Evolutionary conservation across 768 basidiomycete genomes (phyloP), one percentile per base, ranked within the genome.

Genomic region (Phylloporus rhodoxanthus): DNA sequence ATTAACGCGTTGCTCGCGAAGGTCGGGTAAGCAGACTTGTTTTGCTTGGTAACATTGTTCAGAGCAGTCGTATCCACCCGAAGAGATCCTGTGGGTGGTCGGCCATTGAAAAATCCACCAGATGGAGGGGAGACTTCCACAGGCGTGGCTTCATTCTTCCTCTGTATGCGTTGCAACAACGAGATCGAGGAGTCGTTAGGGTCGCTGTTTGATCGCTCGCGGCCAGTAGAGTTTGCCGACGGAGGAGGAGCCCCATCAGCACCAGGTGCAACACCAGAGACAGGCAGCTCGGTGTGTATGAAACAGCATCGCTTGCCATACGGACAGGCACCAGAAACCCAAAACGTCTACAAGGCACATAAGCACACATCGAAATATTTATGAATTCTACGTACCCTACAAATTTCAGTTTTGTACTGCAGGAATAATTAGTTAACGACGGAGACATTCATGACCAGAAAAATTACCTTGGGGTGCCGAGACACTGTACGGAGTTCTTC

Each of bases 241-340:
- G 80, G 76, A 29, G 79, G 81, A 32, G 81, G 73, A 23, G 74
- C 68, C 23, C 75, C 74, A 29, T 75, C 77, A 30, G 78, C 73
- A 41, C 78, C 78, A 48, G 79, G 78, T 39, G 78, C 71, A 17
- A 74, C 71, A 23, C 79, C 83, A n/a, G 78, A 73, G 39, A 75
- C 73, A 15, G 89, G 87, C 39, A 90, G 74, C 60, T 88, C 89
- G 2, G 91, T 92, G 62, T 93, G 91, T 59, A 93, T 92, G 77
- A 93, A 93, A 72, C 91, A 93, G 68, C 91, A 93, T 49, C 91
- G 73, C 68, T 91, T 91, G 46, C 91, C 91, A 57, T 93, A 93
- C 0, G 91, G 91, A 63, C 91, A 93, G 15, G 91, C 90, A 23
- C 91, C 91, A 41, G 90, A 91, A 11, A 92, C 85, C 88, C 91